Base-by-base conservation (phyloP, 2,329 filamentous ascomycete species). In the Beauveria varroae region DNA sequence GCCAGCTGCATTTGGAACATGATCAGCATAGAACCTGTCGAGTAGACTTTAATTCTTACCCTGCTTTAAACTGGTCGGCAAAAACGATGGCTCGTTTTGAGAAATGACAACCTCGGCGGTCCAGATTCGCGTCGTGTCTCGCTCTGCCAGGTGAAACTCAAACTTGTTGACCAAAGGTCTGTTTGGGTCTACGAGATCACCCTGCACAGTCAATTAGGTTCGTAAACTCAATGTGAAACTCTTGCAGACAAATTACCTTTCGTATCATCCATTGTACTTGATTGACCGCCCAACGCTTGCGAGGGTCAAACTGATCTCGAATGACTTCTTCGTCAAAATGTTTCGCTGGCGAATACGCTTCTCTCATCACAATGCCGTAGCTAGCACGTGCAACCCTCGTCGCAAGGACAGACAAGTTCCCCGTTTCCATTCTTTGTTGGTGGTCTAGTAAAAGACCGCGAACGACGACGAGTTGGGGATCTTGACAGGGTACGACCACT, bases 391-490 rank as follows among this genome's bases (percentile, higher is more conserved):
- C 76, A 9, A 77, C 69, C 4, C 77, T 70, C 34, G 70, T 73
- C 9, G 74, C 71, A 9, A 84, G 71, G 1, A 82, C 78, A 0
- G 79, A 69, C 6, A 68, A 70, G 2, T 71, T 69, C 1, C 73
- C 74, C 1, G 75, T 72, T 5, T 76, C 71, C 43, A 80, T 71
- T 53, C 75, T 79, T 47, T 81, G 77, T n/a, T 82, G 71, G 12
- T 80, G 74, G 54, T 84, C 80, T 3, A 77, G 71, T 1, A 84
- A 76, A 2, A 83, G 69, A 0, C 81, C 81, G 63, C 81, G 80
- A 47, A 81, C 80, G 1, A 84, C 81, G 5, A 81, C 80, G 0
- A 84, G 77, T 60, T 83, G 80, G 0, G 81, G 81, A 51, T 84
- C 81, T 9, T 78, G 76, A 2, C 75, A 77, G 9, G 76, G 76